Conservation (phyloP, 257 asterid genomes). For the Scutellaria baicalensis region DNA sequence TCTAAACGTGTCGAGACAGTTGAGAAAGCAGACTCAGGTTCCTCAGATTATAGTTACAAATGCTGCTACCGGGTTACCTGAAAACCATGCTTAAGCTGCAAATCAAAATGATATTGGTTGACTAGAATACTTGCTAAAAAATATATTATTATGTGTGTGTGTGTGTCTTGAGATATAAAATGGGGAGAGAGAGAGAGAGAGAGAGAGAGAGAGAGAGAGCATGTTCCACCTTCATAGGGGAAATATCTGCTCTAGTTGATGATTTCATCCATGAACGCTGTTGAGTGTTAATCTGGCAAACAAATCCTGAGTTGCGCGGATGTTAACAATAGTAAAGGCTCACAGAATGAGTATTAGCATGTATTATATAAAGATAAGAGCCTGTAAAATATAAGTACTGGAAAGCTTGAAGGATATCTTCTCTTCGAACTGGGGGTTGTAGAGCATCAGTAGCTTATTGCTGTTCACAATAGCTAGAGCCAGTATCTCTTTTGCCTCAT, state of each 20-base stretch:
- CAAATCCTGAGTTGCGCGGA: slow-evolving; percentile 47
- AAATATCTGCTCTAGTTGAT: slow-evolving; percentile 5
- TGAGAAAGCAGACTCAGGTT: background rate
- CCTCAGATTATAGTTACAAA: background rate
- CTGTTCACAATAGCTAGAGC: slow-evolving; percentile 69
- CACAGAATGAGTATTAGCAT: background rate
- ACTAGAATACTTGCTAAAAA: no score
- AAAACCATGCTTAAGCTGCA: slow-evolving; percentile 8
- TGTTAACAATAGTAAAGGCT: slow-evolving; percentile 52
- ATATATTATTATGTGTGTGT: no score
- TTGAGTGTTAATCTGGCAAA: slow-evolving; percentile 35
- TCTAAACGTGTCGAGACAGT: background rate
- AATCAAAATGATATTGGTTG: background rate
- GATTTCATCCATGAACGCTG: slow-evolving; percentile 14
- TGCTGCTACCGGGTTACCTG: slow-evolving; percentile 17
- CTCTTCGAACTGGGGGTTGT: slow-evolving; percentile 55
- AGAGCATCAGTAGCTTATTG: slow-evolving; percentile 80
- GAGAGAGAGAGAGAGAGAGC: background rate
- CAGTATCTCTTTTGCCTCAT: slow-evolving; percentile 74
- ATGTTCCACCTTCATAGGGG: slow-evolving; percentile 20
- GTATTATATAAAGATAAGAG: background rate
- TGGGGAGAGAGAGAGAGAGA: background rate
- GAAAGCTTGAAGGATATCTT: slow-evolving; percentile 69
- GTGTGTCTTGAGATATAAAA: no score
- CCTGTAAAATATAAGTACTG: background rate